phyloP scores from a whole-genome alignment of 2,329 filamentous ascomycete species.

The Akanthomyces dipterigenus region DNA sequence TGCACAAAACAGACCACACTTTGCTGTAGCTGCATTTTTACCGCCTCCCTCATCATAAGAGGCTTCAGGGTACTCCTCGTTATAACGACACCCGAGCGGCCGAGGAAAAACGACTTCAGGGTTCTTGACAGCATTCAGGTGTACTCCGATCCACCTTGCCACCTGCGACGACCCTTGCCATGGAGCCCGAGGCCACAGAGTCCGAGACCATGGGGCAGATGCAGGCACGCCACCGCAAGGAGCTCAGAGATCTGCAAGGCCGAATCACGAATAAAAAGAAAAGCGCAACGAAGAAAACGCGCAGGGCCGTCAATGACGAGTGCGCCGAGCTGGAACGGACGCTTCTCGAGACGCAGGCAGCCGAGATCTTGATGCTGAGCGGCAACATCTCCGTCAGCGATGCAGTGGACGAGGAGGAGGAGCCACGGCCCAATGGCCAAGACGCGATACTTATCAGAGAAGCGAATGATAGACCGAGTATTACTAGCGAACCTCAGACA shows the following conservation, averaged over 20 bases:
- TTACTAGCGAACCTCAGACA: background rate
- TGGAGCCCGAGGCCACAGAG: constrained; percentile 42
- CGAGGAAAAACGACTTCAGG: background rate
- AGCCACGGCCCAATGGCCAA: constrained; percentile 13
- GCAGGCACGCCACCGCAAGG: constrained; percentile 75
- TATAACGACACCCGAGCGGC: background rate
- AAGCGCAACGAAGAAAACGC: constrained; percentile 82
- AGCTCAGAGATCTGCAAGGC: constrained; percentile 78
- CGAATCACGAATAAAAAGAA: constrained; percentile 95
- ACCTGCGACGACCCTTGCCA: constrained; percentile 7
- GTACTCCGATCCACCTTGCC: background rate
- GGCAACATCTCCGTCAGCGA: constrained; percentile 19
- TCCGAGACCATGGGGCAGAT: constrained; percentile 64
- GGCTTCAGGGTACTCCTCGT: background rate
- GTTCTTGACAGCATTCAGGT: background rate
- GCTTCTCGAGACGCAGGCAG: constrained; percentile 59
- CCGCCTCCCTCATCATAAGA: background rate
- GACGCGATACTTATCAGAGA: constrained; percentile 16
- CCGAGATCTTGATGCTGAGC: constrained; percentile 44
- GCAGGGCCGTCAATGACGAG: constrained; percentile 68
- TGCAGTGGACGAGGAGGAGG: constrained; percentile 15
- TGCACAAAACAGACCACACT: background rate
- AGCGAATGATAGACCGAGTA: constrained; percentile 18
- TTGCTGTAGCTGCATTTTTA: background rate
- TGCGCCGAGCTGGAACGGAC: constrained; percentile 64